Evolutionary conservation across 805 yeast genomes (phyloP), one percentile per base, ranked within the genome.

Genomic region (Cyberlindnera xishuangbannaensis): DNA sequence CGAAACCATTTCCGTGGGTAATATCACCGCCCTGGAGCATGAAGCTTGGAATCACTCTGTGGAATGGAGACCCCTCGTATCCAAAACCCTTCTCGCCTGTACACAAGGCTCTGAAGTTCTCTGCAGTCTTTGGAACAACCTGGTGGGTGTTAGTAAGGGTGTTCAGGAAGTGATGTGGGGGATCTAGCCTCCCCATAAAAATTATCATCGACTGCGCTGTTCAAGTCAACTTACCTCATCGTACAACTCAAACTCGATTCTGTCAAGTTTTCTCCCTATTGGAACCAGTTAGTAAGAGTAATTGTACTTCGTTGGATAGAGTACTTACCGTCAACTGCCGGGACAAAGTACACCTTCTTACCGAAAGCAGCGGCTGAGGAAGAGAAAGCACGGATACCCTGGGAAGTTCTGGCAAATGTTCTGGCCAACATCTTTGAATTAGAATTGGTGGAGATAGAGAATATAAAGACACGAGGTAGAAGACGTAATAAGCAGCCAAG

Each of bases 21-120:
- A 83, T 79, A 65, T 83, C 92, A 70, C 90, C 90, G 61, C 88
- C 97, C 73, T 88, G 97, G 60, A 90, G 71, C 97, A 88, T 88
- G 73, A 88, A 88, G 63, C 83, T 78, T 47, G 95, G 95, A 53
- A 86, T 85, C 48, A 86, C 85, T 71, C 95, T 80, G 79, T 86
- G 95, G 86, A 87, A 86, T 47, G 78, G 69, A 31, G 94, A 83
- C 54, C 71, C 74, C 59, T 79, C 78, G 76, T 79, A 87, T 41
- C 95, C 95, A 55, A 68, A 83, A 1, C 67, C 53, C 23, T 45
- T 36, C 70, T 85, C 95, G 51, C 96, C 95, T 44, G 95, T 81
- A 59, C 82, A 75, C 51, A 81, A 62, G 37, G 87, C 86, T 68
- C 83, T 73, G 73, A 81, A 81, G 64, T 81, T 81, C 62, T 78